Evolutionary conservation across 108 stramenopile species (phyloP).

Genomic region (Cyclotella atomus): DNA sequence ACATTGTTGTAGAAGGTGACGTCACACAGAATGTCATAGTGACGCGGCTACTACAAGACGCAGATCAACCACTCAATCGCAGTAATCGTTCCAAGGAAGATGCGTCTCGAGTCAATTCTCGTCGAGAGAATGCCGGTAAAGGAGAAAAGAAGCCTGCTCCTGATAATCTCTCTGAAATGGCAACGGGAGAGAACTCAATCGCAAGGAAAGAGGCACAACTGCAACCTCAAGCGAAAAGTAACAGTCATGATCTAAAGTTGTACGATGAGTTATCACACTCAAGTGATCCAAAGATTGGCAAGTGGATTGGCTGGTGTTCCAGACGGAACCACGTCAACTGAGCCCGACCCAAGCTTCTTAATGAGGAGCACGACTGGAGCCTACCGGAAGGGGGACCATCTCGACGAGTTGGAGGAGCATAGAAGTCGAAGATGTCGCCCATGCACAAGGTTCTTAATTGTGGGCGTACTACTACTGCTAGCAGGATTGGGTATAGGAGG

Average conservation of each 20-base stretch:
- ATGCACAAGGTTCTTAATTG: neutral
- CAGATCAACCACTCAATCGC: neutral
- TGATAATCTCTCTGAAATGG: neutral
- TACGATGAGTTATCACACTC: neutral
- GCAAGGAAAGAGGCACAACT: neutral
- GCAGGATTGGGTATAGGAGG: neutral
- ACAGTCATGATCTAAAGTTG: neutral
- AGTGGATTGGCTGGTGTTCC: neutral
- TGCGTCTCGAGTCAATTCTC: too few relatives aligned
- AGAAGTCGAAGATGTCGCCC: neutral
- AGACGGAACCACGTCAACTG: constrained; percentile 2
- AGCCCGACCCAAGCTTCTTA: neutral
- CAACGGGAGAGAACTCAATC: neutral
- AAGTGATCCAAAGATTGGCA: constrained; percentile 4
- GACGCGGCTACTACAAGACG: too few relatives aligned
- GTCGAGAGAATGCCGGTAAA: too few relatives aligned
- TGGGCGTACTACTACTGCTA: neutral
- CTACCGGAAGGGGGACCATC: neutral
- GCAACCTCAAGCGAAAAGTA: neutral
- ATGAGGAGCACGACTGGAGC: neutral
- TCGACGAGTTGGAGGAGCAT: neutral
- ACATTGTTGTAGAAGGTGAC: too few relatives aligned
- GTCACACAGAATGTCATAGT: too few relatives aligned
- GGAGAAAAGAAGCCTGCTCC: neutral
- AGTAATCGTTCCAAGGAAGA: too few relatives aligned